These are phyloP conservation scores for Paraglomus brasilianum DNA, from an alignment of 192 early-diverging fungal species.

Conservation along the genomic window DNA sequence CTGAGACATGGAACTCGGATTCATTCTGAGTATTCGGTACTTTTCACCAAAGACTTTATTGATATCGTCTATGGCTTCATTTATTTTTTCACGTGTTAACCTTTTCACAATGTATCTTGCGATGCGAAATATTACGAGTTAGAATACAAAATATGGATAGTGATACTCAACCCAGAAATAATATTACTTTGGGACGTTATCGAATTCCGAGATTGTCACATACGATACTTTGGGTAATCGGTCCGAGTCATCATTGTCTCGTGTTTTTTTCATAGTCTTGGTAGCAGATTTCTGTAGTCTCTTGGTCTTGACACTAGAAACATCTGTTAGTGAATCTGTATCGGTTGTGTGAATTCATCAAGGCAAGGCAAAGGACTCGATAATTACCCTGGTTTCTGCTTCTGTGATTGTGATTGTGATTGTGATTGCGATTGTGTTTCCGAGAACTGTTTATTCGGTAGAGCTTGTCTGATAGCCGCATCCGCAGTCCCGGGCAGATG, in stretches of 20 bases:
- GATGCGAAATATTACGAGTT: neutral
- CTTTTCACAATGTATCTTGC: slow-evolving; percentile 13
- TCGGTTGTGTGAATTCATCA: too few species aligned
- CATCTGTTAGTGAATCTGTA: too few species aligned
- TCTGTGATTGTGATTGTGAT: too few species aligned
- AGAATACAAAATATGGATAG: neutral
- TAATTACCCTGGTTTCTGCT: too few species aligned
- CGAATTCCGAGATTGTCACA: slow-evolving; percentile 14
- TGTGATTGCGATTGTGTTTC: too few species aligned
- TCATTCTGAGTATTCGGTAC: slow-evolving; percentile 11
- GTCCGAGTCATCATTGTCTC: too few species aligned
- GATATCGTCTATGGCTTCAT: slow-evolving; percentile 26
- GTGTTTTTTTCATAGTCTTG: too few species aligned
- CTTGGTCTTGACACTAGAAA: too few species aligned
- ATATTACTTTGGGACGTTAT: slow-evolving; percentile 18
- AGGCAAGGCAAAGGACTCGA: too few species aligned
- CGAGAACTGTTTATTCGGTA: too few species aligned
- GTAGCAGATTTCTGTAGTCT: too few species aligned
- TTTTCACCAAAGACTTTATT: slow-evolving; percentile 20
- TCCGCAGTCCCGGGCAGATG: slow-evolving; percentile 24
- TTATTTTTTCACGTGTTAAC: slow-evolving; percentile 22
- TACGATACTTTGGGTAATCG: slow-evolving; percentile 1
- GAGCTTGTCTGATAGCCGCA: too few species aligned
- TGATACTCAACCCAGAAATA: neutral
- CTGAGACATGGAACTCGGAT: neutral